Conservation (phyloP, 352 stramenopile genomes). For the Globisporangium megalacanthum region DNA sequence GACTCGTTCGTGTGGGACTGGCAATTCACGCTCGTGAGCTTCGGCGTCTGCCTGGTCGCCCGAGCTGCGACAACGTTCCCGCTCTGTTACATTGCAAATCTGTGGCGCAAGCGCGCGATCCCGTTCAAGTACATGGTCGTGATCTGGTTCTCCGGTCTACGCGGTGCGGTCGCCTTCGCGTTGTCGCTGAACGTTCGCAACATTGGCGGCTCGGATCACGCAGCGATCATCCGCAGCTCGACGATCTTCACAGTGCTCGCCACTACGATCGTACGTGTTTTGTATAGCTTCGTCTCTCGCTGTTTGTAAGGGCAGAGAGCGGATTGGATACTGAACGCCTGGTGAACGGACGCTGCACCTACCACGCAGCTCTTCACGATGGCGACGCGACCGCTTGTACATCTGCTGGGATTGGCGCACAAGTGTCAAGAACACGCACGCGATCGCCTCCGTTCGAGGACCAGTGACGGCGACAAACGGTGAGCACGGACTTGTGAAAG, state of each 20-base stretch:
- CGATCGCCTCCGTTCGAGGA: constrained; percentile 6
- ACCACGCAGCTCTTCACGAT: constrained; percentile 23
- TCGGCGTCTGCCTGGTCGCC: constrained; percentile 22
- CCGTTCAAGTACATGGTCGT: constrained; percentile 31
- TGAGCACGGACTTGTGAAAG: background rate
- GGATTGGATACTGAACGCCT: too few species aligned
- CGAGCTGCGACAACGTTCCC: constrained; percentile 34
- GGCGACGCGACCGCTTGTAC: constrained; percentile 19
- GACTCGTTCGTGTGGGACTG: constrained; percentile 34
- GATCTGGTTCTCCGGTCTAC: constrained; percentile 82
- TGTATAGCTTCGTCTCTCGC: background rate
- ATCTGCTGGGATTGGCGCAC: constrained; percentile 19
- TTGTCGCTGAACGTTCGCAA: constrained; percentile 57
- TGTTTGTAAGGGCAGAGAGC: background rate
- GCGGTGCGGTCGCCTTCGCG: constrained; percentile 79
- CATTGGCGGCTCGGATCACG: constrained; percentile 27
- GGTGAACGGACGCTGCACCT: background rate
- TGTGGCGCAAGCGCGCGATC: constrained; percentile 20
- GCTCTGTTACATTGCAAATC: constrained; percentile 29
- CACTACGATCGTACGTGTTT: constrained; percentile 34
- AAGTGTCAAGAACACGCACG: constrained; percentile 20
- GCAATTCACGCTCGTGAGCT: constrained; percentile 26
- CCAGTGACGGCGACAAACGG: background rate
- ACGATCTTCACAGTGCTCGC: constrained; percentile 63
- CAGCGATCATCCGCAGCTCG: constrained; percentile 54